A percentile compares a stretch with the other conserved stretches of the same genome.
Evolutionary conservation across 2,329 filamentous ascomycete species (phyloP).

Genomic region (Exserohilum rostratum): DNA sequence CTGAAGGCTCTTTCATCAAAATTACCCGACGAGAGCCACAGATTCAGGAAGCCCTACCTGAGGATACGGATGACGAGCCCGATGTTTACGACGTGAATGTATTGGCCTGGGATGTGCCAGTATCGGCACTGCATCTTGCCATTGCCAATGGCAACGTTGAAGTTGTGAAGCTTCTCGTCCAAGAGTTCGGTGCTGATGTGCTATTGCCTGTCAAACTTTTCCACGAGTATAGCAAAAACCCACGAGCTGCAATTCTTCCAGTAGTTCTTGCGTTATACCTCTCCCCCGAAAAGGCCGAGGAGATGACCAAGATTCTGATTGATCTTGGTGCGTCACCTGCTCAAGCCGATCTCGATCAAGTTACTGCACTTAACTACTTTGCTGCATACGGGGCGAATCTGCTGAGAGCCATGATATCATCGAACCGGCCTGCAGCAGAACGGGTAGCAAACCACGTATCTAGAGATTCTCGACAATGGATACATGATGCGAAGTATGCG

Average conservation of each 20-base stretch:
- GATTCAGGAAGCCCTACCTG: constrained; percentile 55
- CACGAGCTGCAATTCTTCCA: constrained; percentile 69
- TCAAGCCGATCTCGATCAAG: constrained; percentile 70
- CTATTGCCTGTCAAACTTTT: constrained; percentile 75
- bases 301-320: constrained; percentile 70
- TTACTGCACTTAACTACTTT: constrained; percentile 66
- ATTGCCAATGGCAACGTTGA: constrained; percentile 74
- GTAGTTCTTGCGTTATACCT: constrained; percentile 71
- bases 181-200: constrained; percentile 76
- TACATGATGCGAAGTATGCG: constrained; percentile 52
- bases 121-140: constrained; percentile 78
- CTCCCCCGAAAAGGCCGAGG: constrained; percentile 65
- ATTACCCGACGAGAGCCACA: constrained; percentile 53
- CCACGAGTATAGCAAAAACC: constrained; percentile 53
- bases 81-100: constrained; percentile 82
- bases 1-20: constrained; percentile 74
- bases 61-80: constrained; percentile 67
- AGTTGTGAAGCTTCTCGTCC: constrained; percentile 70
- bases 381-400: constrained; percentile 18
- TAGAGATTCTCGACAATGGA: constrained; percentile 47
- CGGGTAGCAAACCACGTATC: constrained; percentile 71
- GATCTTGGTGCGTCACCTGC: constrained; percentile 73
- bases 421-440: constrained; percentile 67
- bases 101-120: constrained; percentile 77
- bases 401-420: constrained; percentile 57